These are phyloP conservation scores for Pisolithus tinctorius DNA, from an alignment of 768 basidiomycete species.

Conservation along the genomic window DNA sequence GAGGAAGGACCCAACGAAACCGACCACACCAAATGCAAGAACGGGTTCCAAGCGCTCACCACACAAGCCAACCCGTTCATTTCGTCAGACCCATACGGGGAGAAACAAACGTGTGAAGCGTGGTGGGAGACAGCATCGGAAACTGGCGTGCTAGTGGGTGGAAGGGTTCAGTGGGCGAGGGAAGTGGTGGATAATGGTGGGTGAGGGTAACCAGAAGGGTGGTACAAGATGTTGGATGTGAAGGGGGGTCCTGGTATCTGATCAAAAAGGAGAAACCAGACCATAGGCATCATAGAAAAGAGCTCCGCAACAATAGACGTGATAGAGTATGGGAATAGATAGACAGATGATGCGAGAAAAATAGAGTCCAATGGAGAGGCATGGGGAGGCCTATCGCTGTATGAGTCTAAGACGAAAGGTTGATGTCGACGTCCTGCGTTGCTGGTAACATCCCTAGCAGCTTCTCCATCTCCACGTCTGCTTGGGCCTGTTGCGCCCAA, in stretches of 20 bases:
- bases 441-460: conserved; percentile 48
- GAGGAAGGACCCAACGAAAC: not conserved
- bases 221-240: not conserved
- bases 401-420: conserved; percentile 11
- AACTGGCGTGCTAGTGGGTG: conserved; percentile 19
- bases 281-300: conserved; percentile 8
- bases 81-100: conserved; percentile 44
- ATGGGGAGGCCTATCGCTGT: not conserved
- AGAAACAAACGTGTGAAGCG: conserved; percentile 31
- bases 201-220: not conserved
- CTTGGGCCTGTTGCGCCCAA: conserved; percentile 22
- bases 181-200: not conserved
- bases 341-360: conserved; percentile 13
- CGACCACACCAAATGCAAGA: conserved; percentile 4
- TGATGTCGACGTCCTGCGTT: conserved; percentile 24
- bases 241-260: conserved; percentile 1
- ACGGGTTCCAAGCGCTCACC: conserved; percentile 39
- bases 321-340: conserved; percentile 23
- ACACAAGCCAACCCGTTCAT: conserved; percentile 20
- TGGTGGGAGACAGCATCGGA: conserved; percentile 27
- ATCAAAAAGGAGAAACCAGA: conserved; percentile 2
- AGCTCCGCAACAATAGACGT: conserved; percentile 7
- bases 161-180: conserved; percentile 7
- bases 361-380: conserved; percentile 8
- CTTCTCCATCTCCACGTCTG: conserved; percentile 56